These are phyloP conservation scores for Phaseolus coccineus DNA, from an alignment of 331 rosid genomes.

Conservation along the genomic window DNA sequence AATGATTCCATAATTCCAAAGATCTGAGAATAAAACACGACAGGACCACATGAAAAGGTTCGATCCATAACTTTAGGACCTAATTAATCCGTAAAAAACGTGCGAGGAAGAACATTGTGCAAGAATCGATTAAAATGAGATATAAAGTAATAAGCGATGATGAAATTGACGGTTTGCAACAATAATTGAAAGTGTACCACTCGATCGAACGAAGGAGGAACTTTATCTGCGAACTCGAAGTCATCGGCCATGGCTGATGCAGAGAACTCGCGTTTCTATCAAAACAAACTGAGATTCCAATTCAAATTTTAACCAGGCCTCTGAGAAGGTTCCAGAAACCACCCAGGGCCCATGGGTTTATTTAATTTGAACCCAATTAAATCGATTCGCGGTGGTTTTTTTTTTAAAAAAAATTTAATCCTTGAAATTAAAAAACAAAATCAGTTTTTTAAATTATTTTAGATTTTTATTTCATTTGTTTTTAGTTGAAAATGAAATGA, in stretches of 20 bases:
- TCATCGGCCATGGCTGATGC: conserved; percentile 75
- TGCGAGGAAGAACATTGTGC: not conserved
- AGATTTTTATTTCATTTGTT: too few species aligned
- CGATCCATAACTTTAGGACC: conserved; percentile 40
- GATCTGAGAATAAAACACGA: conserved; percentile 11
- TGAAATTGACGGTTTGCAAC: not conserved
- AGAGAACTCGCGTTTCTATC: not conserved
- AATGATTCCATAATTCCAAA: not conserved
- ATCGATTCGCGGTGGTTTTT: not conserved
- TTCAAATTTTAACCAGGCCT: not conserved
- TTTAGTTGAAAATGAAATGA: too few species aligned
- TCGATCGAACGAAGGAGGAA: conserved; percentile 70
- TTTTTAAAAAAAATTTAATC: too few species aligned
- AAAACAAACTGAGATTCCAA: conserved; percentile 1
- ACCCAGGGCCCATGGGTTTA: not conserved
- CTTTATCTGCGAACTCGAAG: conserved; percentile 60
- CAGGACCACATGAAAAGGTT: conserved; percentile 23
- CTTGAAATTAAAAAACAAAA: too few species aligned
- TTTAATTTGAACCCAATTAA: not conserved
- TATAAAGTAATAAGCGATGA: conserved; percentile 10
- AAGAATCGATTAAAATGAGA: conserved; percentile 24
- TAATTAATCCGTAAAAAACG: not conserved
- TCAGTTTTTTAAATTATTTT: too few species aligned
- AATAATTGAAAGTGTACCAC: conserved; percentile 51
- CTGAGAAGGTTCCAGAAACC: conserved; percentile 23